phyloP scores from a whole-genome alignment of 2,329 filamentous ascomycete genomes.

The Arthrobotrys entomopaga region DNA sequence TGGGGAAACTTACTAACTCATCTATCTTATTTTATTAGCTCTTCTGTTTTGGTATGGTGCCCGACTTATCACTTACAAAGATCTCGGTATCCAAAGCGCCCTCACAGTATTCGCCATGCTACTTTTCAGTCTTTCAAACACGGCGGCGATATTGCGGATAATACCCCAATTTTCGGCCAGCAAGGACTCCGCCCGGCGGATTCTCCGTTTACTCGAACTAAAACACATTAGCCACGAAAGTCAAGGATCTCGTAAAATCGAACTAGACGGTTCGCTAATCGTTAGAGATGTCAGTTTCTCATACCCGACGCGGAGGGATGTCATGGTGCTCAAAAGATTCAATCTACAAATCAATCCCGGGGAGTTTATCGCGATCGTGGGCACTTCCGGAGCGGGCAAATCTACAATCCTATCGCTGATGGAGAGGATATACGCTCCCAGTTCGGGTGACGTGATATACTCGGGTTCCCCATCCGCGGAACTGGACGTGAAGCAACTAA shows the following conservation, averaged over 20 bases:
- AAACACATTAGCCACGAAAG: slow-evolving; percentile 71
- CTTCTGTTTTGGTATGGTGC: slow-evolving; percentile 86
- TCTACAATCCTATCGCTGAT: slow-evolving; percentile 82
- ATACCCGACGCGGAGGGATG: slow-evolving; percentile 71
- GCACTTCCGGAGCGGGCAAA: slow-evolving; percentile 88
- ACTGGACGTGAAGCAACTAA: slow-evolving; percentile 71
- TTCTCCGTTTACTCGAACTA: slow-evolving; percentile 76
- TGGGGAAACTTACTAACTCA: background rate
- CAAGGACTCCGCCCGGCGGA: slow-evolving; percentile 75
- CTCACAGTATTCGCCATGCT: slow-evolving; percentile 82
- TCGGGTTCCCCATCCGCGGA: slow-evolving; percentile 68
- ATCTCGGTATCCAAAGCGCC: slow-evolving; percentile 64
- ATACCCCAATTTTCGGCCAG: slow-evolving; percentile 84
- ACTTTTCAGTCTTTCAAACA: slow-evolving; percentile 81
- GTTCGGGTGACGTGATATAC: slow-evolving; percentile 67
- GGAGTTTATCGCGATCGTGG: slow-evolving; percentile 80
- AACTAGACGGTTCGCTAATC: slow-evolving; percentile 66
- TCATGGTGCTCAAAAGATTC: slow-evolving; percentile 71
- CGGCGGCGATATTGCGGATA: slow-evolving; percentile 74
- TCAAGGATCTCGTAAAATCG: slow-evolving; percentile 61
- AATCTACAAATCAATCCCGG: slow-evolving; percentile 72
- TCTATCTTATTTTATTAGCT: slow-evolving; percentile 63
- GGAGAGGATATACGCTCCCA: slow-evolving; percentile 73
- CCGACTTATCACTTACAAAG: slow-evolving; percentile 68
- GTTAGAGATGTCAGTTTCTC: slow-evolving; percentile 74